Evolutionary conservation across 2,329 filamentous ascomycete species (phyloP).

Genomic region (Penicillium sp.): DNA sequence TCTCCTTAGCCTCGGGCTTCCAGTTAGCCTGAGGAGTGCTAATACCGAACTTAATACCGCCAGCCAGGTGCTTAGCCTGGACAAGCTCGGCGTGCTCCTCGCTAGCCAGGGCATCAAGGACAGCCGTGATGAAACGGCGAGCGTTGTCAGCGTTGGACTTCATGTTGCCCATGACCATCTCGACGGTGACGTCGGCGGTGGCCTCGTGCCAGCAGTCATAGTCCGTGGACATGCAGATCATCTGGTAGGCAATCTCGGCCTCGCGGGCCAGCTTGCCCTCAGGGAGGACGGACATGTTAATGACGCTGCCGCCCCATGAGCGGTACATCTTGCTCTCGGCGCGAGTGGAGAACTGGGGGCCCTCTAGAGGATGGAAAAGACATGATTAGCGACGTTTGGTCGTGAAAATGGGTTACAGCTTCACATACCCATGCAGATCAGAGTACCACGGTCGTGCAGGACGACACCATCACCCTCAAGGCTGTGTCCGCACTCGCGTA

Average conservation of each 20-base stretch:
- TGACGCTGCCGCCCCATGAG: slow-evolving; percentile 86
- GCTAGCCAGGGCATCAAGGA: slow-evolving; percentile 80
- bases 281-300: slow-evolving; percentile 96
- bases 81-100: slow-evolving; percentile 75
- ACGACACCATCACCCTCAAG: slow-evolving; percentile 81
- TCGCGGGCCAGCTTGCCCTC: slow-evolving; percentile 96
- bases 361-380: slow-evolving; percentile 58
- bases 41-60: slow-evolving; percentile 73
- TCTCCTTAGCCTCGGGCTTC: slow-evolving; percentile 71
- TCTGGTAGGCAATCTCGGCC: slow-evolving; percentile 94
- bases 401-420: neutral
- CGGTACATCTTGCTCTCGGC: slow-evolving; percentile 96
- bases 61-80: slow-evolving; percentile 76
- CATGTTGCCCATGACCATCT: slow-evolving; percentile 98
- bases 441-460: slow-evolving; percentile 77
- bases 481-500: slow-evolving; percentile 71
- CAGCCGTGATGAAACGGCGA: slow-evolving; percentile 76
- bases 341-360: slow-evolving; percentile 95
- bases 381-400: neutral
- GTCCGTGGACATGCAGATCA: slow-evolving; percentile 99
- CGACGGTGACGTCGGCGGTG: slow-evolving; percentile 80
- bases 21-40: slow-evolving; percentile 80
- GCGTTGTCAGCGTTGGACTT: slow-evolving; percentile 88
- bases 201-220: slow-evolving; percentile 95
- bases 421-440: slow-evolving; percentile 86